Percentiles rank a stretch among this genome's conserved stretches.
phyloP scores from a whole-genome alignment of 768 basidiomycete species.

The Phylloporus sp. region DNA sequence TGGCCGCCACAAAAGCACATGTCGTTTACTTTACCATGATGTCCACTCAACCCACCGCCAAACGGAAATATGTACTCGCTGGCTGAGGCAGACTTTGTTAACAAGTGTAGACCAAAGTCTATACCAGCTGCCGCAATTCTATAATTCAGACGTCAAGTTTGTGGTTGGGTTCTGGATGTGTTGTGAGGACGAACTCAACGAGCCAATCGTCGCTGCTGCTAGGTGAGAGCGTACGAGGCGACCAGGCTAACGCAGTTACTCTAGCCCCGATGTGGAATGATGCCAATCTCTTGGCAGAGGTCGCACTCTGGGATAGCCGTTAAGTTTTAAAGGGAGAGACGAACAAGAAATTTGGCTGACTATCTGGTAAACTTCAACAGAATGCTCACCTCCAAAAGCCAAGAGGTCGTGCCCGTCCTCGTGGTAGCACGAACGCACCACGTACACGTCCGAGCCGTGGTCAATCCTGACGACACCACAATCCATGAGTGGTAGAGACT shows the following conservation, averaged over 20 bases:
- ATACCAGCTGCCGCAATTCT: slow-evolving; percentile 67
- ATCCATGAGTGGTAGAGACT: slow-evolving; percentile 37
- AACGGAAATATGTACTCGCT: slow-evolving; percentile 62
- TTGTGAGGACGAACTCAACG: slow-evolving; percentile 54
- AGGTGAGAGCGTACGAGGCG: slow-evolving; percentile 64
- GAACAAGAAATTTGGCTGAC: slow-evolving; percentile 38
- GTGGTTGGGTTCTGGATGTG: neutral
- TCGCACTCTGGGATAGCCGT: slow-evolving; percentile 34
- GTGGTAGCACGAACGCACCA: slow-evolving; percentile 58
- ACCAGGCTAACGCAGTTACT: slow-evolving; percentile 78
- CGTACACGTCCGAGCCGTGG: slow-evolving; percentile 58
- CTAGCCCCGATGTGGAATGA: slow-evolving; percentile 70
- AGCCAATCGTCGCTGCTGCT: slow-evolving; percentile 61
- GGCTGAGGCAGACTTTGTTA: slow-evolving; percentile 50
- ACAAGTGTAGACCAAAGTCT: slow-evolving; percentile 67
- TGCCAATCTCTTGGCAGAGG: slow-evolving; percentile 50
- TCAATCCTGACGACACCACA: slow-evolving; percentile 44
- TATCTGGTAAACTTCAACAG: slow-evolving; percentile 64
- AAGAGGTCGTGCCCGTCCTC: slow-evolving; percentile 65
- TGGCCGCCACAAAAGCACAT: slow-evolving; percentile 78
- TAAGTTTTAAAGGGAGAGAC: slow-evolving; percentile 7
- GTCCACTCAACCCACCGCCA: slow-evolving; percentile 77
- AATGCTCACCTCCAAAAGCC: slow-evolving; percentile 70
- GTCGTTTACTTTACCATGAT: slow-evolving; percentile 74
- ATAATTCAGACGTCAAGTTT: slow-evolving; percentile 7